These are phyloP conservation scores for Solanum hybrid DNA, from an alignment of 305 asterid genomes.

Conservation along the genomic window DNA sequence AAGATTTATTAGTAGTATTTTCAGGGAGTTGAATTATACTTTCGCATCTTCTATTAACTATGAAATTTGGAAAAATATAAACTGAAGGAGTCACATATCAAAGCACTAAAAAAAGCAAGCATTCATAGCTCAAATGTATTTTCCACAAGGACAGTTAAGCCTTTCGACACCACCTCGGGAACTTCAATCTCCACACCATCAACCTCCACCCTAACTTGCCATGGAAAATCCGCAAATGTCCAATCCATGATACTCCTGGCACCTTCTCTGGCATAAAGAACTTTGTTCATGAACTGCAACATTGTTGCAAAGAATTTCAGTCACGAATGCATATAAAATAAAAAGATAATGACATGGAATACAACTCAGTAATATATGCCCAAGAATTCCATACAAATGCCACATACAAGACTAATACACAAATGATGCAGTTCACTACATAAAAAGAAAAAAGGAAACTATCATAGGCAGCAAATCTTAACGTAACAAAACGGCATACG, in stretches of 20 bases:
- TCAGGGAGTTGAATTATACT: background rate
- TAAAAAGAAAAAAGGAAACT: background rate
- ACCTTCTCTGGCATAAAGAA: conserved; percentile 96
- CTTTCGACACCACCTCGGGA: conserved; percentile 61
- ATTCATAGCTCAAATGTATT: background rate
- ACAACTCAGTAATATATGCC: background rate
- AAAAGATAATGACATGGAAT: background rate
- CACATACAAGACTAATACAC: background rate
- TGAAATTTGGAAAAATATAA: background rate
- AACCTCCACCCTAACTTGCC: conserved; percentile 90
- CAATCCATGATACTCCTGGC: conserved; percentile 90
- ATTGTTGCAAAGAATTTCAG: conserved; percentile 14
- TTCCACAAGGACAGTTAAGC: background rate
- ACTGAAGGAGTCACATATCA: background rate
- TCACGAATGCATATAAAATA: background rate
- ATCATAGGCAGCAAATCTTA: background rate
- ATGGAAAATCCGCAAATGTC: conserved; percentile 83
- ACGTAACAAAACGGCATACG: background rate
- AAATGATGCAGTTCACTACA: background rate
- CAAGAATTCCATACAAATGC: background rate
- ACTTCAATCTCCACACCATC: conserved; percentile 89
- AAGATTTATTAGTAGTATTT: background rate
- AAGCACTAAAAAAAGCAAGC: background rate
- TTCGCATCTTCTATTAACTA: background rate
- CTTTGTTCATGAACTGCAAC: conserved; percentile 98